Evolutionary conservation across 495 filamentous ascomycete species (phyloP).

Genomic region (Poronia punctata): DNA sequence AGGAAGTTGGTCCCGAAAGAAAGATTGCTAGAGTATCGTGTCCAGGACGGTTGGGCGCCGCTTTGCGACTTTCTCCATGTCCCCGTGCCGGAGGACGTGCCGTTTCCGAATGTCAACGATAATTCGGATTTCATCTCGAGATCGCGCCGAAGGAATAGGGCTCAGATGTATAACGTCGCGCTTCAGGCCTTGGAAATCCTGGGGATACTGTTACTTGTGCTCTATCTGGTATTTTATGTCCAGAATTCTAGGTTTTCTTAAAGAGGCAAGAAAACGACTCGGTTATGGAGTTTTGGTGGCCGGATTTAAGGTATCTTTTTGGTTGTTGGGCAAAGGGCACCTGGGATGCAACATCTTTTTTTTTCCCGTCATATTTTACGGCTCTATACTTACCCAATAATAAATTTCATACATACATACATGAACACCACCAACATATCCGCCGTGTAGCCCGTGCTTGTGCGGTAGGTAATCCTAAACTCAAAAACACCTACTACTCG

Average conservation of each 20-base stretch:
- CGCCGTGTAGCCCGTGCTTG: no score
- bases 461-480: no score
- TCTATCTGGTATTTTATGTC: conserved; percentile 19
- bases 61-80: conserved; percentile 61
- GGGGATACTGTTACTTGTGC: conserved; percentile 1
- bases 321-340: no score
- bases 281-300: no score
- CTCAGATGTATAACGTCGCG: conserved; percentile 55
- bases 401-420: no score
- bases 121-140: conserved; percentile 50
- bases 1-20: conserved; percentile 23
- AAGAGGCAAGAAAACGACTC: no score
- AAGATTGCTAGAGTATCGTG: conserved; percentile 54
- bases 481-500: no score
- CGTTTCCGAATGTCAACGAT: conserved; percentile 43
- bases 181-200: conserved; percentile 38
- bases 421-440: no score
- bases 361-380: no score
- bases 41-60: conserved; percentile 60
- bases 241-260: conserved; percentile 12
- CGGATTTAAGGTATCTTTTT: no score
- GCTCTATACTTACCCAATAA: no score
- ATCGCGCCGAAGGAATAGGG: conserved; percentile 51
- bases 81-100: conserved; percentile 43
- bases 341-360: no score